Percentiles rank a stretch among this genome's conserved stretches.
Conservation (phyloP, 495 filamentous ascomycete genomes). For the Hypoxylon perforatum region DNA sequence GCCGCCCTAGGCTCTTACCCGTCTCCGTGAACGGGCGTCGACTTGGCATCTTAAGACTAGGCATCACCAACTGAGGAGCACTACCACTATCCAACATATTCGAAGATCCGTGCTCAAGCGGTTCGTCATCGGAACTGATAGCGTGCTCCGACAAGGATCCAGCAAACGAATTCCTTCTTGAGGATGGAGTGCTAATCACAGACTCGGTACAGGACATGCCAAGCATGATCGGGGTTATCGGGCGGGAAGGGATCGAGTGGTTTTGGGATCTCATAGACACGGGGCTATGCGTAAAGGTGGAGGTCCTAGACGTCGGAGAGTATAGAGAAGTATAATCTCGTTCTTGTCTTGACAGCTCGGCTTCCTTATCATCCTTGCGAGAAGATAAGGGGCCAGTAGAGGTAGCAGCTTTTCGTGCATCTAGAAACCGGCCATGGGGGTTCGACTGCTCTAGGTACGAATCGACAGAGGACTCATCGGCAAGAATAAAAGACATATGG, state of each 20-base stretch:
- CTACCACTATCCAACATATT: constrained; percentile 63
- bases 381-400: constrained; percentile 17
- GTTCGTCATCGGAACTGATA: constrained; percentile 62
- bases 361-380: constrained; percentile 36
- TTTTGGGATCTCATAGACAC: constrained; percentile 45
- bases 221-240: constrained; percentile 66
- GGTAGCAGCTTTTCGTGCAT: constrained; percentile 46
- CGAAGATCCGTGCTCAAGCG: constrained; percentile 47
- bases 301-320: constrained; percentile 33
- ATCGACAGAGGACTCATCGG: constrained; percentile 64
- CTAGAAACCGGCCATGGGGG: constrained; percentile 46
- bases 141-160: constrained; percentile 64
- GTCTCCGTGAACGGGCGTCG: constrained; percentile 90
- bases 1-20: constrained; percentile 83
- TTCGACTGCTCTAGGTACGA: constrained; percentile 51
- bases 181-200: constrained; percentile 58
- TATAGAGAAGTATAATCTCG: constrained; percentile 32
- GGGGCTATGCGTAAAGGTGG: constrained; percentile 43
- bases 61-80: constrained; percentile 94
- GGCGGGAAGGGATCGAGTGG: constrained; percentile 54
- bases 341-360: constrained; percentile 25
- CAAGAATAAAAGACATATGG: constrained; percentile 68
- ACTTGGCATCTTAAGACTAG: constrained; percentile 93
- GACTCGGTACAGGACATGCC: constrained; percentile 63
- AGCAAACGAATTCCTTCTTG: constrained; percentile 64